Evolutionary conservation across 768 basidiomycete species (phyloP).

Genomic region (Erythrobasidium yunnanense): DNA sequence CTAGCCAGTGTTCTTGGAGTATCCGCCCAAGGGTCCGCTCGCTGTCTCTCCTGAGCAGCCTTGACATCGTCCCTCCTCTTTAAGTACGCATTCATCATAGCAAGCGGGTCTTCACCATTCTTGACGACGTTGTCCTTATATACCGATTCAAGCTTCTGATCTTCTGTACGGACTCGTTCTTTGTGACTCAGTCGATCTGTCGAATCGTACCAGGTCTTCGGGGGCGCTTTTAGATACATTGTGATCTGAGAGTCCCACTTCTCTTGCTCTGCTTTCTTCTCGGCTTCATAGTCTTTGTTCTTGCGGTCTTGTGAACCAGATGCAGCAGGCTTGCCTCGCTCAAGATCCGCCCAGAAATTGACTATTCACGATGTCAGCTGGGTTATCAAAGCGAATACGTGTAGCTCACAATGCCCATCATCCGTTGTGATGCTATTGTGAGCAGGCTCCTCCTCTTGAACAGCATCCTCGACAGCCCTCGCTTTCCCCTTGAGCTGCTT

Average conservation of each 20-base stretch:
- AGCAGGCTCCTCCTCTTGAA: background rate
- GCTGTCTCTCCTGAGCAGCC: constrained; percentile 9
- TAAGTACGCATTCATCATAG: constrained; percentile 35
- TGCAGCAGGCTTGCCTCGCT: constrained; percentile 37
- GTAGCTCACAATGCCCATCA: constrained; percentile 11
- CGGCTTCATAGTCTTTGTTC: constrained; percentile 33
- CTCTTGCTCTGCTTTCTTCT: constrained; percentile 39
- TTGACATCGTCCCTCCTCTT: constrained; percentile 28
- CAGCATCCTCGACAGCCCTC: background rate
- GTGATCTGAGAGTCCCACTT: constrained; percentile 39
- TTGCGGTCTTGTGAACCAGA: background rate
- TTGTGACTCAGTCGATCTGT: constrained; percentile 38
- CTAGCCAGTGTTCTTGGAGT: constrained; percentile 4
- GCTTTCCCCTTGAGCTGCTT: constrained; percentile 12
- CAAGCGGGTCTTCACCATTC: constrained; percentile 34
- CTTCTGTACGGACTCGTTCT: constrained; percentile 40
- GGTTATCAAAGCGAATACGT: background rate
- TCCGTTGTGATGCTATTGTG: background rate
- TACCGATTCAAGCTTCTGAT: constrained; percentile 32
- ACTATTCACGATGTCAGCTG: constrained; percentile 24
- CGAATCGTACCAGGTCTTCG: constrained; percentile 43
- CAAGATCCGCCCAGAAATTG: constrained; percentile 43
- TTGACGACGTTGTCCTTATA: constrained; percentile 36
- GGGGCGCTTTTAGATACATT: constrained; percentile 40
- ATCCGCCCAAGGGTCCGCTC: constrained; percentile 23